Evolutionary conservation across 352 stramenopile species (phyloP).

Genomic region (Pythium aristosporum): DNA sequence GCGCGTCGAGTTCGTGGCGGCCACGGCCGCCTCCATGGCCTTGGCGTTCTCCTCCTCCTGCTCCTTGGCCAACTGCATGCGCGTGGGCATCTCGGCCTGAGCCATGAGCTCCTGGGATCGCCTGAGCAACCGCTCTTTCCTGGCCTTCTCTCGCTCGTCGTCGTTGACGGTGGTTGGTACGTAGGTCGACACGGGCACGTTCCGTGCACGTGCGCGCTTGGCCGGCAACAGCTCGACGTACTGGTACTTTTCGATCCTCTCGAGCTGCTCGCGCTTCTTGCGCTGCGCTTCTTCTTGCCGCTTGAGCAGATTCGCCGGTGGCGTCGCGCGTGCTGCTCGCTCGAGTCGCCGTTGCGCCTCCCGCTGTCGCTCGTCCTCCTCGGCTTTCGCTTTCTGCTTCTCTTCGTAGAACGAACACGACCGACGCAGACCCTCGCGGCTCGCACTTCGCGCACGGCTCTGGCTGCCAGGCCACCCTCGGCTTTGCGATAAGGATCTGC

Average conservation of each 20-base stretch:
- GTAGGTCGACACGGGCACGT: conserved; percentile 61
- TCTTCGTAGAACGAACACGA: conserved; percentile 63
- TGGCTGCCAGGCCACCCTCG: conserved; percentile 5
- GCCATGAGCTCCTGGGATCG: conserved; percentile 49
- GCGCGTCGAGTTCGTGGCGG: neutral
- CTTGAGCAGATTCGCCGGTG: conserved; percentile 52
- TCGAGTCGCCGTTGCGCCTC: conserved; percentile 30
- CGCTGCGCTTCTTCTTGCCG: conserved; percentile 40
- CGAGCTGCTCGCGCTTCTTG: conserved; percentile 43
- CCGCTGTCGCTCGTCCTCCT: conserved; percentile 27
- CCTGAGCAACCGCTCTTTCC: conserved; percentile 51
- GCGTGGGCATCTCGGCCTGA: conserved; percentile 41
- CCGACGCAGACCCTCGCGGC: conserved; percentile 28
- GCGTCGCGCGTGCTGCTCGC: conserved; percentile 43
- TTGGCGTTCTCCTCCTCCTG: conserved; percentile 11
- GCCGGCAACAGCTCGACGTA: conserved; percentile 35
- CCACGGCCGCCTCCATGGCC: neutral
- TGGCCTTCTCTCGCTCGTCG: conserved; percentile 36
- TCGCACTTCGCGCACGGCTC: conserved; percentile 27
- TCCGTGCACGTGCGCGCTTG: conserved; percentile 45
- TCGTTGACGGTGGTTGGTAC: conserved; percentile 18
- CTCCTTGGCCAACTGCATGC: conserved; percentile 41
- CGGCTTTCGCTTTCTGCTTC: conserved; percentile 44
- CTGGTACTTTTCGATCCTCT: conserved; percentile 35
- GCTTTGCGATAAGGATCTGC: neutral